Evolutionary conservation across 805 yeast genomes (phyloP), one percentile per base, ranked within the genome.

Genomic region (Yamadazyma kitorensis): DNA sequence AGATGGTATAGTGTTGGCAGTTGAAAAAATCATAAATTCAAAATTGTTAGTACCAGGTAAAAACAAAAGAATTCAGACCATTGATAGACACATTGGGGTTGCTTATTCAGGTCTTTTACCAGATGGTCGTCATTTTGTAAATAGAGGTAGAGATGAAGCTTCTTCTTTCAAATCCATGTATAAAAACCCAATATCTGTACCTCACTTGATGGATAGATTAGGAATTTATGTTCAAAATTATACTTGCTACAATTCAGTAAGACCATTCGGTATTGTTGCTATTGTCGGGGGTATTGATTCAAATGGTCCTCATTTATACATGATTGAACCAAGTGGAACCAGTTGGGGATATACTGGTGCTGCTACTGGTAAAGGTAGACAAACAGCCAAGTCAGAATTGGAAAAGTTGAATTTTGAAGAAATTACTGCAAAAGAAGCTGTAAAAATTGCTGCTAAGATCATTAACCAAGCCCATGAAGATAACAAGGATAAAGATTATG

Each of bases 321-420:
- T 91, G 97, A 72, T 93, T 39, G 99, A 93, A 59, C 98, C 99
- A 49, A 85, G 94, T 58, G 99, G 99, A 43, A 71, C 87, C 1
- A 87, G 82, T 55, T 94, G 98, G 98, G 99, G 99, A 33, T 93
- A 93, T 64, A 73, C 76, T 36, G 98, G 96, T 41, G 95, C 96
- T 24, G 98, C 99, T 12, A 79, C 97, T 4, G 99, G 99, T 44
- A 93, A 91, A 60, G 99, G 99, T 30, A 80, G 98, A 61, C 99
- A 93, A 62, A 78, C 86, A n/a, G 98, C 98, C 31, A 91, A 91
- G 64, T 84, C 91, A 18, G 98, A 93, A 64, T 74, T 93, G 48
- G 99, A 93, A 62, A 93, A 93, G 61, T 70, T 93, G 57, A 82
- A 86, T 46, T 68, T 80, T 41, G 80, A 79, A 34, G 76, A 72